These are phyloP conservation scores for Colletotrichum trifolii DNA, from an alignment of 2,329 filamentous ascomycete species.

Conservation along the genomic window DNA sequence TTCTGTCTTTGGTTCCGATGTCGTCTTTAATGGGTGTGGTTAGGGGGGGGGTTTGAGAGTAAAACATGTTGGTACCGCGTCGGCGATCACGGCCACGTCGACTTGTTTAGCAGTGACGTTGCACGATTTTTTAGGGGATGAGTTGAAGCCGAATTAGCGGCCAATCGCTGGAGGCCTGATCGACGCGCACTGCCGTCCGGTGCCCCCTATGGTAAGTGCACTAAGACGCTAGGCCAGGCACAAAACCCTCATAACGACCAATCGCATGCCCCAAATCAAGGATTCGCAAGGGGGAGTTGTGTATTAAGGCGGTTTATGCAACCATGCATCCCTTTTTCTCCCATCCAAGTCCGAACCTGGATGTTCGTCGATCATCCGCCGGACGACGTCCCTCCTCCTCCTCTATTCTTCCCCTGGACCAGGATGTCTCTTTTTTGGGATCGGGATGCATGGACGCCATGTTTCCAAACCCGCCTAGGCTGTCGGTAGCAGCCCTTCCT, in stretches of 20 bases:
- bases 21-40: background rate
- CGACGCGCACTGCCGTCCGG: constrained; percentile 27
- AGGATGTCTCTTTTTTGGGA: background rate
- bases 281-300: background rate
- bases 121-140: too few species aligned
- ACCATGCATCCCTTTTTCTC: constrained; percentile 25
- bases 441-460: background rate
- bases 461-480: too few species aligned
- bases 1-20: constrained; percentile 16
- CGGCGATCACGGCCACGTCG: too few species aligned
- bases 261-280: background rate
- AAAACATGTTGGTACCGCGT: too few species aligned
- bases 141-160: too few species aligned
- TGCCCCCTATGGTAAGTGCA: too few species aligned
- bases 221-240: background rate
- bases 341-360: background rate
- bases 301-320: constrained; percentile 28
- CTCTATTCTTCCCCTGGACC: background rate
- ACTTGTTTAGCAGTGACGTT: too few species aligned
- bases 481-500: too few species aligned
- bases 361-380: constrained; percentile 11
- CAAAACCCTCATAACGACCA: background rate
- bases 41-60: too few species aligned
- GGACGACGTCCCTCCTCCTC: background rate
- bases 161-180: constrained; percentile 1